Evolutionary conservation across 129 eudicot genomes (phyloP), one percentile per base, ranked within the genome.

Genomic region (Arctium lappa): DNA sequence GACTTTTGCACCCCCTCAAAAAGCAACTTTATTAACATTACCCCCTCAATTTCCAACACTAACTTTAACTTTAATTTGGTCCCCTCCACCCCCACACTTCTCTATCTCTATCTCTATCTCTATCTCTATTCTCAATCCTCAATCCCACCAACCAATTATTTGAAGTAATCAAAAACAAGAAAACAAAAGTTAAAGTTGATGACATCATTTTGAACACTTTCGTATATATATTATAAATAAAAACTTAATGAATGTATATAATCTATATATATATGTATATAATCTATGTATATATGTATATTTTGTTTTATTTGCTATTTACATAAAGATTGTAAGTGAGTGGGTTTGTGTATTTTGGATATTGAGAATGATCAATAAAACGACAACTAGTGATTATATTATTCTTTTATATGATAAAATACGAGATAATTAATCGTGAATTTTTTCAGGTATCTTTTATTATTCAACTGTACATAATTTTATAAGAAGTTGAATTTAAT

Each of bases 41-140:
- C 33, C 63, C 72, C 81, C 79, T 73, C 78, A 69, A 70, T 69
- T 76, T 69, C 73, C 82, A 69, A 83, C 42, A 83, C 70, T 11
- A 11, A 50, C 79, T 72, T 78, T 78, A 78, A 33, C 60, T 16
- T 78, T 78, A 78, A 33, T 31, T 16, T 84, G 83, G 68, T 69
- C 72, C 86, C 81, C 78, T 50, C 33, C 29, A 60, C 68, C 33
- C 69, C 6, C 82, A 53, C 86, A 76, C 77, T 13, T 62, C 12
- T 71, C 66, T 6, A 40, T 70, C 65, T 29, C 44, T 29, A 18
- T 22, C 27, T 22, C 27, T 22, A 22, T 22, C 27, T 22, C 69
- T 33, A 1, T 33, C 2, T 33, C 36, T 0, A 33, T 33, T 33
- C 27, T 33, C 36, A 33, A 1, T 42, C 0, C 48, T 6, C 62